Evolutionary conservation across 2,329 filamentous ascomycete genomes (phyloP).

Genomic region (Apiospora pterosperma): DNA sequence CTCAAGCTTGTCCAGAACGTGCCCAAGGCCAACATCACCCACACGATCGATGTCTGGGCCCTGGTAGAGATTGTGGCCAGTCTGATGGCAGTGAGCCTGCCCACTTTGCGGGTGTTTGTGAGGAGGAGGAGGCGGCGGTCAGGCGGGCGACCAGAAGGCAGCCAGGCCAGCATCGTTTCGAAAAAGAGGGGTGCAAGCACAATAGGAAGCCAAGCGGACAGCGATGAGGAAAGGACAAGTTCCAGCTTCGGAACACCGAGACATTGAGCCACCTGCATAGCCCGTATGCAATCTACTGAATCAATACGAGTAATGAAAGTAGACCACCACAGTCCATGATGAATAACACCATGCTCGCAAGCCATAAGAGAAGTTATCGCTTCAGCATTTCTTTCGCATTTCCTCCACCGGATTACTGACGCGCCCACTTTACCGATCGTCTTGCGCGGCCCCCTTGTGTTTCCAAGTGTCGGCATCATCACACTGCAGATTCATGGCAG

Average conservation of each 20-base stretch:
- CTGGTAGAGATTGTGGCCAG: conserved; percentile 22
- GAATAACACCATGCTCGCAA: too few species aligned
- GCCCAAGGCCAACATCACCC: conserved; percentile 20
- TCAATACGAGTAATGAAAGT: not conserved
- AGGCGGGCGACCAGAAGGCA: too few species aligned
- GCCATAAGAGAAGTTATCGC: too few species aligned
- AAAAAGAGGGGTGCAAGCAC: not conserved
- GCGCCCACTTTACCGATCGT: too few species aligned
- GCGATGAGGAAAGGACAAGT: not conserved
- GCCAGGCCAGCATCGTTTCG: not conserved
- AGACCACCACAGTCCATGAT: too few species aligned
- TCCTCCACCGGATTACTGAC: too few species aligned
- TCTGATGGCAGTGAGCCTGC: conserved; percentile 18
- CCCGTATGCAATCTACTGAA: not conserved
- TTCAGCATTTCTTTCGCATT: too few species aligned
- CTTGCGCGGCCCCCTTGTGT: not conserved
- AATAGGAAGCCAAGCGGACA: not conserved
- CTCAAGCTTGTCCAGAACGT: conserved; percentile 16
- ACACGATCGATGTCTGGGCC: conserved; percentile 22
- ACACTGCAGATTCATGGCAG: not conserved
- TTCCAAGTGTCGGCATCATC: not conserved
- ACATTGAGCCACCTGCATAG: not conserved
- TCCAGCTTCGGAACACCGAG: not conserved
- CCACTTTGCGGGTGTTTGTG: conserved; percentile 17
- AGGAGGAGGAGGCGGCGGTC: conserved; percentile 13